phyloP scores from a whole-genome alignment of 345 rosid genomes.

The Eucalyptus lansdowneana region DNA sequence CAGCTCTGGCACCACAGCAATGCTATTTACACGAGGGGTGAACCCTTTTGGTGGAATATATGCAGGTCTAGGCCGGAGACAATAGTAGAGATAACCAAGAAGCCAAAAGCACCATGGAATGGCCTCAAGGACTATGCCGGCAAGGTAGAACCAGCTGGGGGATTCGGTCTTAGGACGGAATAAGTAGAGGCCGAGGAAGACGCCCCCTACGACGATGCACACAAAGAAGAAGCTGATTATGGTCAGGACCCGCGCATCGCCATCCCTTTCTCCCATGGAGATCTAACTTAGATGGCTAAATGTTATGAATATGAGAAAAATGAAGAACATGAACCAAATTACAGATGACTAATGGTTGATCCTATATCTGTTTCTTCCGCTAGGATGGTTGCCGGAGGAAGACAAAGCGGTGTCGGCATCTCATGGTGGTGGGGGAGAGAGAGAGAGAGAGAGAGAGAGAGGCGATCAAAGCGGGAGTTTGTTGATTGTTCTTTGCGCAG shows the following conservation, averaged over 20 bases:
- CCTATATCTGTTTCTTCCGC: neutral
- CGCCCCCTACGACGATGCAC: slow-evolving; percentile 43
- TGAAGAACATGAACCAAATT: neutral
- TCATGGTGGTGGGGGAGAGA: neutral
- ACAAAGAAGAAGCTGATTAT: slow-evolving; percentile 25
- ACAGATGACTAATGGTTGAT: neutral
- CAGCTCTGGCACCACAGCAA: neutral
- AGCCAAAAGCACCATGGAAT: slow-evolving; percentile 76
- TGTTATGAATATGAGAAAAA: neutral
- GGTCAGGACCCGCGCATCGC: slow-evolving; percentile 33
- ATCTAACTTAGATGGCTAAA: neutral
- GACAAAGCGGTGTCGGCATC: neutral
- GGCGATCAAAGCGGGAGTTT: neutral
- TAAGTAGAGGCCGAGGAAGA: slow-evolving; percentile 30
- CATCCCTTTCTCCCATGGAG: slow-evolving; percentile 21
- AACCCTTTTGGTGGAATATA: neutral
- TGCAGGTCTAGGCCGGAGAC: slow-evolving; percentile 14
- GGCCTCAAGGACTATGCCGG: slow-evolving; percentile 39
- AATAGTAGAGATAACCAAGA: slow-evolving; percentile 32
- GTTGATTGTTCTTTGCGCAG: neutral
- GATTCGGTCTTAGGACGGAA: slow-evolving; percentile 13
- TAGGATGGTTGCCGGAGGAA: neutral
- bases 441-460: neutral
- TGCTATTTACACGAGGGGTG: neutral
- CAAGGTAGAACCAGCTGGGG: slow-evolving; percentile 22